A percentile compares a stretch with the other conserved stretches of the same genome.
These are phyloP conservation scores for Lophiotrema nucula DNA, from an alignment of 495 filamentous ascomycete genomes.

Conservation along the genomic window DNA sequence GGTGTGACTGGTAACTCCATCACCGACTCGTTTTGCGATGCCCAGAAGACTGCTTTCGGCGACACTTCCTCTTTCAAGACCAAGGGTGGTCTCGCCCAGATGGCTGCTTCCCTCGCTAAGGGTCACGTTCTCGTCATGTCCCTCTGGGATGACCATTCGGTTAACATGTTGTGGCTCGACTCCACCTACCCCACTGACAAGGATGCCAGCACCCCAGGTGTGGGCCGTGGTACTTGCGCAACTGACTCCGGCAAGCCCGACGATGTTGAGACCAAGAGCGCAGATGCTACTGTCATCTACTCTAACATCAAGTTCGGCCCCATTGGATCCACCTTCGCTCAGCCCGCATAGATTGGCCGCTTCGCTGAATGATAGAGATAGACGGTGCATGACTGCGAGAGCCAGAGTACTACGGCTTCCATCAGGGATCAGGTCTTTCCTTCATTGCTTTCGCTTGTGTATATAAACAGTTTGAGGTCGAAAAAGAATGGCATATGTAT, in stretches of 20 bases:
- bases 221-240: conserved; percentile 67
- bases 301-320: conserved; percentile 69
- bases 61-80: conserved; percentile 57
- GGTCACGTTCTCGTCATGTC: conserved; percentile 77
- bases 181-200: conserved; percentile 34
- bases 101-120: conserved; percentile 55
- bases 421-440: not conserved
- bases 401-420: not conserved
- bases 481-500: too few relatives aligned
- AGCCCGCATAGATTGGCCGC: conserved; percentile 2
- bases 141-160: conserved; percentile 74
- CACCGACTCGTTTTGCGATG: conserved; percentile 60
- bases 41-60: conserved; percentile 61
- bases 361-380: not conserved
- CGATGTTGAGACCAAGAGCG: conserved; percentile 55
- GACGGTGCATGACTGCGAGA: conserved; percentile 3
- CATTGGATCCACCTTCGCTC: conserved; percentile 41
- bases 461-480: too few relatives aligned
- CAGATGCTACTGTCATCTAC: conserved; percentile 61
- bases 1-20: conserved; percentile 58
- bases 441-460: not conserved
- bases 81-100: conserved; percentile 60
- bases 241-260: conserved; percentile 59
- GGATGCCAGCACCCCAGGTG: conserved; percentile 58
- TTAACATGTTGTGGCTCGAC: conserved; percentile 78